phyloP scores from a whole-genome alignment of 768 basidiomycete genomes.

The Cystofilobasidium ferigula region DNA sequence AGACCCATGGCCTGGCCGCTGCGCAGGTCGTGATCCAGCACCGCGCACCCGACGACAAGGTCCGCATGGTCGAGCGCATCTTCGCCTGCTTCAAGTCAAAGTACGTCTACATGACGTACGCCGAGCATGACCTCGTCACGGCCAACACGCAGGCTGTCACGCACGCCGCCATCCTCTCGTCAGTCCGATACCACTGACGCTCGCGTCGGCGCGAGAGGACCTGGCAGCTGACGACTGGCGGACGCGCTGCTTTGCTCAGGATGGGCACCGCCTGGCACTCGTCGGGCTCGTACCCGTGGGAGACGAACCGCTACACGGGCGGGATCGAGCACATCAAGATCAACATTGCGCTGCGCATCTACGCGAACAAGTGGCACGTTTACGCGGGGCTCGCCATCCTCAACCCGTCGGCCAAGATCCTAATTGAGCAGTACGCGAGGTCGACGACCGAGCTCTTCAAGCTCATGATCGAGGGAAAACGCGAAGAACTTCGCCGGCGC shows the following conservation, averaged over 20 bases:
- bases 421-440: constrained; percentile 83
- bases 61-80: constrained; percentile 68
- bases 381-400: constrained; percentile 97
- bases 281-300: constrained; percentile 78
- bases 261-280: constrained; percentile 97
- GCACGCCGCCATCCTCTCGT: constrained; percentile 95
- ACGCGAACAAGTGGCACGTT: constrained; percentile 96
- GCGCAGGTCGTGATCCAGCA: constrained; percentile 76
- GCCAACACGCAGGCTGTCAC: constrained; percentile 98
- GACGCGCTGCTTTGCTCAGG: constrained; percentile 41
- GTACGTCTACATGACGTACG: constrained; percentile 86
- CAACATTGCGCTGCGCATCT: constrained; percentile 91
- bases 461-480: constrained; percentile 64
- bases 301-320: constrained; percentile 78
- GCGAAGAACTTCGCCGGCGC: constrained; percentile 52
- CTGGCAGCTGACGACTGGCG: not conserved
- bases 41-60: constrained; percentile 60
- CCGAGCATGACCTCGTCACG: constrained; percentile 90
- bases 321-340: constrained; percentile 98
- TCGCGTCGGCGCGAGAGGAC: not conserved
- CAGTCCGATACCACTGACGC: constrained; percentile 23
- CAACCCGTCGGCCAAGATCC: constrained; percentile 74
- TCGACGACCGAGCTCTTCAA: constrained; percentile 85
- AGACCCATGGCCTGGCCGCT: not conserved
- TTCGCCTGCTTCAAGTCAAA: constrained; percentile 68